Percentiles rank a stretch among this genome's conserved stretches.
Conservation (phyloP, 495 filamentous ascomycete genomes). For the Xylaria acuta region DNA sequence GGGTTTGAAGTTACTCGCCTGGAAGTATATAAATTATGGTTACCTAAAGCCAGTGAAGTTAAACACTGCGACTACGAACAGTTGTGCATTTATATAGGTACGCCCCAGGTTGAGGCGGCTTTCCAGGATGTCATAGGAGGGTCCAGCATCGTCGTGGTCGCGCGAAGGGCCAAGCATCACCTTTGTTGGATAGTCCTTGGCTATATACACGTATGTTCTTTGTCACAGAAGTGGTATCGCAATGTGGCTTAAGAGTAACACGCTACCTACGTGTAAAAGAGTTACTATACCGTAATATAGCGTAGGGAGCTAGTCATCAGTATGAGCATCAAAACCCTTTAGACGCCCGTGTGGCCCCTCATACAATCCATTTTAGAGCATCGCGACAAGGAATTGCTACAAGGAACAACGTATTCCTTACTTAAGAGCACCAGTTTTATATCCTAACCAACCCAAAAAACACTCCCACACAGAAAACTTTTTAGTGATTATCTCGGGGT, state of each 20-base stretch:
- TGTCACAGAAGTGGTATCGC: not conserved
- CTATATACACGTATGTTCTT: not conserved
- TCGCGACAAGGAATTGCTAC: not conserved
- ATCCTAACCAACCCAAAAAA: not conserved
- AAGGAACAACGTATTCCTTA: not conserved
- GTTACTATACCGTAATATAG: not conserved
- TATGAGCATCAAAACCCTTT: not conserved
- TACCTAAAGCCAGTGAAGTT: not conserved
- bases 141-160: no score
- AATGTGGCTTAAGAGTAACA: no score
- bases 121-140: no score
- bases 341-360: not conserved
- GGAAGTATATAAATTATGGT: no score
- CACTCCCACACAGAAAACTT: not conserved
- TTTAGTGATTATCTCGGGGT: constrained; percentile 60
- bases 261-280: not conserved
- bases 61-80: not conserved
- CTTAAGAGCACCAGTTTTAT: not conserved
- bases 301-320: not conserved
- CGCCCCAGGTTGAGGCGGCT: no score
- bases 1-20: not conserved
- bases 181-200: no score
- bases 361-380: not conserved
- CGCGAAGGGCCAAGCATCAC: no score
- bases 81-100: not conserved